These are phyloP conservation scores for Ascochyta pisi DNA, from an alignment of 2,329 filamentous ascomycete species.

Conservation along the genomic window DNA sequence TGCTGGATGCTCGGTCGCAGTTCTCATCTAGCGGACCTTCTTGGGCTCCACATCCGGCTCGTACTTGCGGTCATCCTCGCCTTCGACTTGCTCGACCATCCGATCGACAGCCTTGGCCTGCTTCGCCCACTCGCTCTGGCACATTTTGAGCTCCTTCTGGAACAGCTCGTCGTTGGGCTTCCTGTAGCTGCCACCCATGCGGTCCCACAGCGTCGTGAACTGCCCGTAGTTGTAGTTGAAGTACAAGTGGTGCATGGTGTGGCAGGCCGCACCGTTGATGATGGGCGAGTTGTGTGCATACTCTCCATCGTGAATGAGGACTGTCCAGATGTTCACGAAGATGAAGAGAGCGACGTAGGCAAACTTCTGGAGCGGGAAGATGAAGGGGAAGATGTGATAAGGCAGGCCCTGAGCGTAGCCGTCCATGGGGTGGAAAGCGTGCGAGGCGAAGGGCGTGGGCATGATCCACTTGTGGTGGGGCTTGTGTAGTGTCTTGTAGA, in stretches of 20 bases:
- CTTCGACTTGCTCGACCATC: constrained; percentile 77
- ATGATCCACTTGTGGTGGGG: constrained; percentile 99
- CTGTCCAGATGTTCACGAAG: constrained; percentile 97
- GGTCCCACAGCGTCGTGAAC: constrained; percentile 91
- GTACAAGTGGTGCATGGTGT: constrained; percentile 86
- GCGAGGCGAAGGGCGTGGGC: constrained; percentile 90
- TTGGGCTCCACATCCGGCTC: constrained; percentile 43
- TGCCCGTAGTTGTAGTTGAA: constrained; percentile 83
- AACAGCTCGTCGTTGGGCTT: constrained; percentile 87
- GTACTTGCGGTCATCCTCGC: constrained; percentile 57
- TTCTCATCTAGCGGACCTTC: constrained; percentile 47
- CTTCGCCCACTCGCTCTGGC: constrained; percentile 76
- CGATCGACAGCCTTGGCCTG: constrained; percentile 79
- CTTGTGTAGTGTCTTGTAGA: constrained; percentile 94
- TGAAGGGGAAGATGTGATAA: constrained; percentile 91
- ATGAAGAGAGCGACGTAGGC: constrained; percentile 85
- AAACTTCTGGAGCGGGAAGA: constrained; percentile 92
- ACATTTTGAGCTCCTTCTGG: constrained; percentile 84
- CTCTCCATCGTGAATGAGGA: constrained; percentile 95
- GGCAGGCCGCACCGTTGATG: constrained; percentile 93
- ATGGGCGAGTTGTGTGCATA: constrained; percentile 90
- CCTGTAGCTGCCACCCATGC: constrained; percentile 84
- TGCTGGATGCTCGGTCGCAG: background rate
- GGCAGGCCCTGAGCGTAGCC: constrained; percentile 88
- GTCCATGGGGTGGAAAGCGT: constrained; percentile 94